A percentile compares a stretch with the other conserved stretches of the same genome.
Evolutionary conservation across 352 stramenopile genomes (phyloP).

Genomic region (Pythium dissimile): DNA sequence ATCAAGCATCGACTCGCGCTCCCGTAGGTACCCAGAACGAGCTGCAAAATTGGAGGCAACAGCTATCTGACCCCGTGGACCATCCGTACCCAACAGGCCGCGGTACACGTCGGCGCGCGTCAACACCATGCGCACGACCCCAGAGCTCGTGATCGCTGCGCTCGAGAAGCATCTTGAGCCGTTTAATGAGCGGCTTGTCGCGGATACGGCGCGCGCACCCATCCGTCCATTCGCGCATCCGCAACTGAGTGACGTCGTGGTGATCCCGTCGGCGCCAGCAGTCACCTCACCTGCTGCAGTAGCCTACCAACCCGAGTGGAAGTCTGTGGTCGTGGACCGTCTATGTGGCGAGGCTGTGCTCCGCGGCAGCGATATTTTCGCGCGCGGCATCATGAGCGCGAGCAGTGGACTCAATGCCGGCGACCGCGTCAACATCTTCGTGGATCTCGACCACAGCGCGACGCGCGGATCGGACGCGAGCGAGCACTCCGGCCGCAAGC

Average conservation of each 20-base stretch:
- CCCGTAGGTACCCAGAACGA: slow-evolving; percentile 32
- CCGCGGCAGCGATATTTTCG: slow-evolving; percentile 92
- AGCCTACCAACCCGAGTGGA: slow-evolving; percentile 27
- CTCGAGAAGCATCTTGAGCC: slow-evolving; percentile 38
- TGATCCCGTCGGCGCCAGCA: slow-evolving; percentile 58
- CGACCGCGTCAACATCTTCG: slow-evolving; percentile 82
- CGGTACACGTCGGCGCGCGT: slow-evolving; percentile 76
- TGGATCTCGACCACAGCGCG: slow-evolving; percentile 76
- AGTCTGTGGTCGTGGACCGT: slow-evolving; percentile 85
- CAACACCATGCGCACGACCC: slow-evolving; percentile 63
- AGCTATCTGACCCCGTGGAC: neutral
- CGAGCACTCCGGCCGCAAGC: slow-evolving; percentile 75
- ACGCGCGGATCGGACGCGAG: slow-evolving; percentile 68
- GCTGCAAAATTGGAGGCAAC: neutral
- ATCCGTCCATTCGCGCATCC: slow-evolving; percentile 29
- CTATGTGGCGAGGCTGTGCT: slow-evolving; percentile 93
- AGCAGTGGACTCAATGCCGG: slow-evolving; percentile 79
- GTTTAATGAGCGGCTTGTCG: slow-evolving; percentile 66
- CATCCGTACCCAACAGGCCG: slow-evolving; percentile 26
- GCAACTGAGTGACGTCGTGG: slow-evolving; percentile 49
- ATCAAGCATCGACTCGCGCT: slow-evolving; percentile 74
- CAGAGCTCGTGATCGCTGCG: slow-evolving; percentile 47
- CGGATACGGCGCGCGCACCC: slow-evolving; percentile 20
- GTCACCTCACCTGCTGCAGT: slow-evolving; percentile 23
- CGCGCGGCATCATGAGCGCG: slow-evolving; percentile 88